phyloP scores from a whole-genome alignment of 1,284 basidiomycete species.

The Puccinia horiana region DNA sequence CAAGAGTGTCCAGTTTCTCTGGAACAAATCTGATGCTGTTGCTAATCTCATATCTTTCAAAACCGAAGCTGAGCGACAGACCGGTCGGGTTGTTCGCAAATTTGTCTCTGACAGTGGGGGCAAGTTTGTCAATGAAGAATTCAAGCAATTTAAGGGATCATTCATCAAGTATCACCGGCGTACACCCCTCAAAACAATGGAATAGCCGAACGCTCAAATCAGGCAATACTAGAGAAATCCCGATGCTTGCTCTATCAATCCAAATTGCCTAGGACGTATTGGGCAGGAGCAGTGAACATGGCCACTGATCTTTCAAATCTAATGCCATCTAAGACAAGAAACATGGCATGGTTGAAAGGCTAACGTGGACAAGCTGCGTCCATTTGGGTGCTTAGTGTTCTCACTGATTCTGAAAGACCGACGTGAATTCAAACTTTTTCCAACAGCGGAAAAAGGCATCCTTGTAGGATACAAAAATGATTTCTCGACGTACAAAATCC shows the following conservation, averaged over 20 bases:
- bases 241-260: not conserved
- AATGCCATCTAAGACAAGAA: not conserved
- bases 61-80: no score
- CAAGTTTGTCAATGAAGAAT: not conserved
- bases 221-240: not conserved
- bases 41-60: no score
- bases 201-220: not conserved
- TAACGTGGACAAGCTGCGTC: not conserved
- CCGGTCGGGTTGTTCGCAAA: no score
- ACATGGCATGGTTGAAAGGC: not conserved
- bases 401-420: not conserved
- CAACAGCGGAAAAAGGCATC: not conserved
- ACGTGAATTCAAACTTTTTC: not conserved
- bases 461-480: not conserved
- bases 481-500: not conserved
- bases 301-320: not conserved
- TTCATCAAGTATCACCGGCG: not conserved
- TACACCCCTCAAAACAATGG: not conserved
- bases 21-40: no score
- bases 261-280: not conserved
- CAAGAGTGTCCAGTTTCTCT: no score
- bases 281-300: slow-evolving; percentile 7
- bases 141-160: not conserved
- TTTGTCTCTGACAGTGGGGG: not conserved
- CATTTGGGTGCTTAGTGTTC: not conserved